These are phyloP conservation scores for Schizosaccharomyces lindneri DNA, from an alignment of 805 yeast genomes.

Conservation along the genomic window DNA sequence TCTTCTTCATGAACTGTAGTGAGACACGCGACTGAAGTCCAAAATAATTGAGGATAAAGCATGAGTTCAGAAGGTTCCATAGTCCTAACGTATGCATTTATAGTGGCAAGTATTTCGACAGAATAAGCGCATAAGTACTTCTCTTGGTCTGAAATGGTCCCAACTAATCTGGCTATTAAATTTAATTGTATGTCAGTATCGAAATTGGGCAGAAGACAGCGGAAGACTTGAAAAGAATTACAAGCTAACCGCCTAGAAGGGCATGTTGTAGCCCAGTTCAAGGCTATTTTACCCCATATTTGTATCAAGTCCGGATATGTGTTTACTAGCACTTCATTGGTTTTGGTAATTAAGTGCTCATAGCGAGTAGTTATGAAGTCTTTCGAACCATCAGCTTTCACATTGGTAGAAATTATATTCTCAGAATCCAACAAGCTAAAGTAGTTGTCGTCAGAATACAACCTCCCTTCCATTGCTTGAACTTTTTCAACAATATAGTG, in stretches of 20 bases:
- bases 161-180: slow-evolving; percentile 77
- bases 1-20: slow-evolving; percentile 82
- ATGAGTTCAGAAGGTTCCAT: slow-evolving; percentile 52
- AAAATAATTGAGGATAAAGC: slow-evolving; percentile 77
- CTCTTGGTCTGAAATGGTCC: slow-evolving; percentile 74
- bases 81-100: slow-evolving; percentile 78
- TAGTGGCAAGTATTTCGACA: slow-evolving; percentile 88
- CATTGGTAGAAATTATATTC: no score
- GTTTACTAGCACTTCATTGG: slow-evolving; percentile 22
- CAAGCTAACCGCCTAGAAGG: slow-evolving; percentile 94
- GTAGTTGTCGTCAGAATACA: slow-evolving; percentile 40
- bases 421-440: slow-evolving; percentile 14
- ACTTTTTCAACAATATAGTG: background rate
- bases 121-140: slow-evolving; percentile 87
- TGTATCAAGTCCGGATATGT: slow-evolving; percentile 28
- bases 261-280: slow-evolving; percentile 91
- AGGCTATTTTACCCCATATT: slow-evolving; percentile 65
- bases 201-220: slow-evolving; percentile 55
- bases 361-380: background rate
- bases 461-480: slow-evolving; percentile 32
- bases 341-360: slow-evolving; percentile 18
- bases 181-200: slow-evolving; percentile 79
- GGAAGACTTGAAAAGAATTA: slow-evolving; percentile 76
- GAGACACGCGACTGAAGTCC: slow-evolving; percentile 84
- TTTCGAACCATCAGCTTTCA: no score